Percentiles rank a stretch among this genome's conserved stretches.
Conservation (phyloP, 2,329 filamentous ascomycete species). For the Aspergillus fructus region DNA sequence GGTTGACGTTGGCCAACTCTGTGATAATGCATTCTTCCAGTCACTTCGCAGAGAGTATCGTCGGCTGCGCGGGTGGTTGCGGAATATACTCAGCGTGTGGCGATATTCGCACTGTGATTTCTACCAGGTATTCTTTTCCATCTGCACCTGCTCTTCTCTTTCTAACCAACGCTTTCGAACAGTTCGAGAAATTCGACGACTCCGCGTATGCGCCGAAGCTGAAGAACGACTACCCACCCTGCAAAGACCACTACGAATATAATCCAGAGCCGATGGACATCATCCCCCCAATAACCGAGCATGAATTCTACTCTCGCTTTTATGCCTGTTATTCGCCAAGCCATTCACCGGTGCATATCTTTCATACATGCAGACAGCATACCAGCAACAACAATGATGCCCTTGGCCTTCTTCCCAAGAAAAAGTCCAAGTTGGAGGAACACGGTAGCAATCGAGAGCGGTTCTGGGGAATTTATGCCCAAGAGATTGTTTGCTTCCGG, state of each 20-base stretch:
- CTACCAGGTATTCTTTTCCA: neutral
- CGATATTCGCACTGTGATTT: constrained; percentile 2
- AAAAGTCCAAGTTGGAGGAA: neutral
- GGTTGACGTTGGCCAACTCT: neutral
- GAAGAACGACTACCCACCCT: neutral
- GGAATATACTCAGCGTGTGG: neutral
- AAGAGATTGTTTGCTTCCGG: neutral
- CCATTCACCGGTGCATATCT: neutral
- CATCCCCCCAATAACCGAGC: neutral
- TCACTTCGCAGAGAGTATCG: neutral
- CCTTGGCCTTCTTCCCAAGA: neutral
- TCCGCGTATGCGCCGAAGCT: neutral
- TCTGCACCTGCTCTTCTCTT: no score
- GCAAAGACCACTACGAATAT: neutral
- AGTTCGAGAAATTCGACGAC: neutral
- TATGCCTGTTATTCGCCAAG: neutral
- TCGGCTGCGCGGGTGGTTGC: neutral
- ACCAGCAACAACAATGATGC: neutral
- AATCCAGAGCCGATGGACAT: neutral
- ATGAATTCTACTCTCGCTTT: neutral
- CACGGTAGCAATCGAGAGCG: neutral
- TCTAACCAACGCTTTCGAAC: fast-evolving
- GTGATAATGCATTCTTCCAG: neutral
- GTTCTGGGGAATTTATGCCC: neutral
- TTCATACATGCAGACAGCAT: neutral